Evolutionary conservation across 371 early-diverging fungal genomes (phyloP).

Genomic region (Sporodiniella umbellata): DNA sequence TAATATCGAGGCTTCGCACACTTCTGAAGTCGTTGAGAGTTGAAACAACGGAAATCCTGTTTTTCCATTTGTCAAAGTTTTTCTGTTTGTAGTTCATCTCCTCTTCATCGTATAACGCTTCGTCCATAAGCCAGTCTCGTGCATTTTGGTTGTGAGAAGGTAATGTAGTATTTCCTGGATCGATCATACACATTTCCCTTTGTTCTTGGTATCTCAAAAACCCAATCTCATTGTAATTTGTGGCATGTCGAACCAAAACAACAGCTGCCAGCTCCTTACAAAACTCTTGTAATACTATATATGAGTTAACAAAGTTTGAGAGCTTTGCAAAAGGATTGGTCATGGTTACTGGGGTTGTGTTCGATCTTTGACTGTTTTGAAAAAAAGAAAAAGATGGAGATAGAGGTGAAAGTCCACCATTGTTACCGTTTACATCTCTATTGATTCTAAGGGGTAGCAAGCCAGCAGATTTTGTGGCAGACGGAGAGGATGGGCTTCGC

Average conservation of each 20-base stretch:
- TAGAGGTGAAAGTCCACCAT: conserved; percentile 5
- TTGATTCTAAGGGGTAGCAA: conserved; percentile 22
- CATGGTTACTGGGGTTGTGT: conserved; percentile 51
- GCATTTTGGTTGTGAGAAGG: not conserved
- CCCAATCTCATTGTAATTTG: conserved; percentile 36
- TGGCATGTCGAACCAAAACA: conserved; percentile 54
- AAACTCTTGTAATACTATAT: conserved; percentile 63
- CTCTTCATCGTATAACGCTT: conserved; percentile 23
- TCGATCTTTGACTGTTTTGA: conserved; percentile 42
- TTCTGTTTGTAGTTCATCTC: conserved; percentile 24
- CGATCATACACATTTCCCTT: conserved; percentile 22
- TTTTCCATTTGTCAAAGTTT: conserved; percentile 44
- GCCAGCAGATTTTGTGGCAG: conserved; percentile 31
- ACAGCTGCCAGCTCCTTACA: conserved; percentile 65
- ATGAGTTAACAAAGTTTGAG: conserved; percentile 60
- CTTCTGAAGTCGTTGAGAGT: conserved; percentile 42
- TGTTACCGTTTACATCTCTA: conserved; percentile 16
- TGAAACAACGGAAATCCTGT: conserved; percentile 44
- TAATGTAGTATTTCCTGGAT: conserved; percentile 10
- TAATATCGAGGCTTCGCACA: conserved; percentile 41
- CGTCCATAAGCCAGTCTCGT: conserved; percentile 21
- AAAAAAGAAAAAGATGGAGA: conserved; percentile 44
- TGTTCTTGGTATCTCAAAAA: conserved; percentile 33
- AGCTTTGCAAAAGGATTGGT: conserved; percentile 52
- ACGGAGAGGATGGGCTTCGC: conserved; percentile 28